A percentile compares a stretch with the other conserved stretches of the same genome.
Conservation (phyloP, 441 rosid species). For the Erodium trifolium region DNA sequence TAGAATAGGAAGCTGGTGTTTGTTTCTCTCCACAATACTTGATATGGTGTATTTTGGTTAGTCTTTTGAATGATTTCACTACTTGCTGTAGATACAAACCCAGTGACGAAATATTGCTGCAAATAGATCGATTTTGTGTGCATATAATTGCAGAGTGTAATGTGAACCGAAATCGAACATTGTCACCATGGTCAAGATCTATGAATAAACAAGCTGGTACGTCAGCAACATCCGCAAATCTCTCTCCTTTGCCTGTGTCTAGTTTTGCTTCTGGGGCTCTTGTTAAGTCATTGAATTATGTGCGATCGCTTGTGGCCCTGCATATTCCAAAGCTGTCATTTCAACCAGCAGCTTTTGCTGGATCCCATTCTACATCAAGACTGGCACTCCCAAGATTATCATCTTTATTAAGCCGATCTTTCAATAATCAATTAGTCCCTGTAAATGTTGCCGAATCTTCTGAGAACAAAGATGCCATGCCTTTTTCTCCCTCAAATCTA, state of each 20-base stretch:
- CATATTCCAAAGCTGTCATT: constrained; percentile 78
- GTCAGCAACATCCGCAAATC: constrained; percentile 36
- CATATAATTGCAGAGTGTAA: constrained; percentile 70
- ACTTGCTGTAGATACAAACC: constrained; percentile 76
- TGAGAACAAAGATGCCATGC: constrained; percentile 52
- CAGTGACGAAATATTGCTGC: constrained; percentile 80
- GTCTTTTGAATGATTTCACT: constrained; percentile 19
- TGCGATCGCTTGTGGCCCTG: constrained; percentile 81
- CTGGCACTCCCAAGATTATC: constrained; percentile 69
- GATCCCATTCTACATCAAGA: constrained; percentile 65
- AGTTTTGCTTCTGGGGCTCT: constrained; percentile 77
- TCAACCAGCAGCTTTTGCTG: constrained; percentile 87
- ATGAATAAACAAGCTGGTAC: constrained; percentile 35
- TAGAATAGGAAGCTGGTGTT: too few relatives aligned
- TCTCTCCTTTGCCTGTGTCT: constrained; percentile 65
- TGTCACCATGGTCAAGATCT: constrained; percentile 41
- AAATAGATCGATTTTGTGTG: constrained; percentile 82
- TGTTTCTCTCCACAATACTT: too few relatives aligned
- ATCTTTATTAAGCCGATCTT: constrained; percentile 74
- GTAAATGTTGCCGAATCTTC: constrained; percentile 54
- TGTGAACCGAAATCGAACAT: constrained; percentile 43
- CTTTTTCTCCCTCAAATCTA: constrained; percentile 51
- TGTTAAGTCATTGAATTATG: constrained; percentile 90
- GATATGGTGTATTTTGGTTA: not conserved
- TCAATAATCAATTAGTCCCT: constrained; percentile 69